Conservation (phyloP, 352 stramenopile genomes). For the Phytophthora idaei region DNA sequence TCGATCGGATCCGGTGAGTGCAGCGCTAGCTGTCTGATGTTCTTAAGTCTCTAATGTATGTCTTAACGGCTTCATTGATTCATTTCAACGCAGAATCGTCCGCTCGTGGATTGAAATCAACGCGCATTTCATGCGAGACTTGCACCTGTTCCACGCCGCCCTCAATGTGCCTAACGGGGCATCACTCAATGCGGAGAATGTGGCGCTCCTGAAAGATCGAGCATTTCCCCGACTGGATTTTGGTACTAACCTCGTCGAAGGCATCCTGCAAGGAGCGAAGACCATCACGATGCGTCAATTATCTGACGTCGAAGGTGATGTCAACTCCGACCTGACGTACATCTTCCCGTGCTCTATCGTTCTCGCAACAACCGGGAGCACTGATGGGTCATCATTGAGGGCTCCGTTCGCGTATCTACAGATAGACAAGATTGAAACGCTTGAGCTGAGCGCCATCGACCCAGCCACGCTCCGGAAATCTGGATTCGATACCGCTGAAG, state of each 20-base stretch:
- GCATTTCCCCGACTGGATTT: conserved; percentile 62
- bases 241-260: conserved; percentile 43
- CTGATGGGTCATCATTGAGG: conserved; percentile 8
- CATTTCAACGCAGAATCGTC: conserved; percentile 38
- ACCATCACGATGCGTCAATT: conserved; percentile 71
- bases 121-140: conserved; percentile 52
- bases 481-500: conserved; percentile 41
- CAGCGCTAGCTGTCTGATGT: background rate
- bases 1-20: conserved; percentile 54
- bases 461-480: conserved; percentile 44
- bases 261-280: conserved; percentile 52
- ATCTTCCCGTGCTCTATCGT: conserved; percentile 47
- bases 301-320: conserved; percentile 52
- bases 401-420: conserved; percentile 54
- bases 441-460: conserved; percentile 38
- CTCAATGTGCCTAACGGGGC: conserved; percentile 4
- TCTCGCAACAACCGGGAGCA: conserved; percentile 37
- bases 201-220: conserved; percentile 22
- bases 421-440: conserved; percentile 43
- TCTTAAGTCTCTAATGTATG: background rate
- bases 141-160: conserved; percentile 47
- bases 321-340: conserved; percentile 55
- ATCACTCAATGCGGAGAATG: conserved; percentile 11
- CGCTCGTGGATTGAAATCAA: conserved; percentile 82
- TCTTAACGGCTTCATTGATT: conserved; percentile 6